phyloP scores from a whole-genome alignment of 768 basidiomycete genomes.

The Kwoniella europaea region DNA sequence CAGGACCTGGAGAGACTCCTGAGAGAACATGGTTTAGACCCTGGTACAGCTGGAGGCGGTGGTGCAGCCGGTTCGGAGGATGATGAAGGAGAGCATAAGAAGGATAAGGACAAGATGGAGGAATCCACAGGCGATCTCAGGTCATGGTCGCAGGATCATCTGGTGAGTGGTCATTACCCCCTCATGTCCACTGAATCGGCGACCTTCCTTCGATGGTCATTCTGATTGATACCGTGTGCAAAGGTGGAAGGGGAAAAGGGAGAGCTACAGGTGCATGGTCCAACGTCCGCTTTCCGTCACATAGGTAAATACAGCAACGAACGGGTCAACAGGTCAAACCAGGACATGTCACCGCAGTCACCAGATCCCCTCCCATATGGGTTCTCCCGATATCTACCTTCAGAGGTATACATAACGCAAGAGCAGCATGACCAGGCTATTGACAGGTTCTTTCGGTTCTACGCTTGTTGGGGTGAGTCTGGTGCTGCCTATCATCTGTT shows the following conservation, averaged over 20 bases:
- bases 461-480: constrained; percentile 48
- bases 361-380: constrained; percentile 12
- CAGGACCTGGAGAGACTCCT: constrained; percentile 45
- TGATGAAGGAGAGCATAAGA: constrained; percentile 1
- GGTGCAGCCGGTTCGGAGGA: constrained; percentile 9
- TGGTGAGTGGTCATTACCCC: constrained; percentile 20
- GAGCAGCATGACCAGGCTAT: constrained; percentile 41
- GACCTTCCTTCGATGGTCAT: background rate
- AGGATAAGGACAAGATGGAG: constrained; percentile 15
- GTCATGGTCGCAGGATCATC: constrained; percentile 34
- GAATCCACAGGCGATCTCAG: constrained; percentile 18
- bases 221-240: background rate
- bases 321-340: background rate
- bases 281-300: constrained; percentile 52
- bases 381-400: constrained; percentile 39
- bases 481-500: background rate
- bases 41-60: constrained; percentile 15
- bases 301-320: constrained; percentile 34
- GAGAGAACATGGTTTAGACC: constrained; percentile 35
- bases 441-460: constrained; percentile 51
- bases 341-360: constrained; percentile 8
- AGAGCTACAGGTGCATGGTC: constrained; percentile 52
- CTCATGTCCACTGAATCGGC: background rate
- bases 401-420: constrained; percentile 32
- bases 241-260: constrained; percentile 46